Conservation (phyloP, 164 flowering plant species). For the Stephania cephalantha region DNA sequence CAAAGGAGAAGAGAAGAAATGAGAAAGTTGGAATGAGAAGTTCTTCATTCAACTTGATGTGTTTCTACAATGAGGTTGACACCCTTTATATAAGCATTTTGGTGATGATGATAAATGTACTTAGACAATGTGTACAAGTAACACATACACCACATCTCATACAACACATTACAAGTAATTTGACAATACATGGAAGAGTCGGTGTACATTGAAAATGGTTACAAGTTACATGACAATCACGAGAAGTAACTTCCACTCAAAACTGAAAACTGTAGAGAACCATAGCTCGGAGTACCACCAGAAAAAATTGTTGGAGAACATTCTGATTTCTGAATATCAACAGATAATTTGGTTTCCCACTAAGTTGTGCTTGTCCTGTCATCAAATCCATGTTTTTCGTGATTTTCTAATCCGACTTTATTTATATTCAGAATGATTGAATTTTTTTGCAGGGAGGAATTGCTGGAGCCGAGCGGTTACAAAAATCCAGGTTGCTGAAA, state of each 20-base stretch:
- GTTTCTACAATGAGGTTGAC: too few species aligned
- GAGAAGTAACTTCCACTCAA: neutral
- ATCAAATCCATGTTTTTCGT: neutral
- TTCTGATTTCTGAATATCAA: neutral
- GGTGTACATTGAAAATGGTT: too few species aligned
- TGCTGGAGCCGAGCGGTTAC: slow-evolving; percentile 48
- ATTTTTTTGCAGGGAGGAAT: slow-evolving; percentile 52
- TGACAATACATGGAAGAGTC: too few species aligned
- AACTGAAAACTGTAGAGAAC: neutral
- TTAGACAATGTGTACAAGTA: too few species aligned
- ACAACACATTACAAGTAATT: too few species aligned
- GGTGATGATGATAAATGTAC: too few species aligned
- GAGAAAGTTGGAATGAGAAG: too few species aligned
- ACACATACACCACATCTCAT: too few species aligned
- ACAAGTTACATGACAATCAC: neutral
- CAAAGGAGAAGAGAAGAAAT: too few species aligned
- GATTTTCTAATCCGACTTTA: neutral
- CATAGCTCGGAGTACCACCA: neutral
- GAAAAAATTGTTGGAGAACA: neutral
- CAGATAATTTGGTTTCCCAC: neutral
- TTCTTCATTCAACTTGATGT: too few species aligned
- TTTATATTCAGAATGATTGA: neutral
- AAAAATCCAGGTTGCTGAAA: slow-evolving; percentile 63
- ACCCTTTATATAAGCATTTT: too few species aligned
- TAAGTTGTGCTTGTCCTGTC: neutral